Conservation (phyloP, 2,329 filamentous ascomycete genomes). For the Eutypa lata region DNA sequence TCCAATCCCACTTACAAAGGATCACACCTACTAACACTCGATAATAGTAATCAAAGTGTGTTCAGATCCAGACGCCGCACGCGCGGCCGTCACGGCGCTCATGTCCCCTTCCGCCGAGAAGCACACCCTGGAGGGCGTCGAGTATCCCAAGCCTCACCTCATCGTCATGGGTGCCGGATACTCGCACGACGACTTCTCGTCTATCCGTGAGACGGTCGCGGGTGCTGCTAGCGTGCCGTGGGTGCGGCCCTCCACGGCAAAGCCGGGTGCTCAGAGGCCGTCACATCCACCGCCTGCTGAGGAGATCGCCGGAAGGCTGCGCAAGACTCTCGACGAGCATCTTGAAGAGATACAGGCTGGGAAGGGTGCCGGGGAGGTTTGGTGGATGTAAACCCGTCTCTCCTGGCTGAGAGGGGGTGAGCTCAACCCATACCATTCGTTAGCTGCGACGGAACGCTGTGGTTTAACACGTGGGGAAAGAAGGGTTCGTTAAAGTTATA, state of each 20-base stretch:
- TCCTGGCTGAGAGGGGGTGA: no score
- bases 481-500: no score
- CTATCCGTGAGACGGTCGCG: slow-evolving; percentile 4
- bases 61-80: background rate
- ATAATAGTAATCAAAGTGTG: slow-evolving; percentile 6
- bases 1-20: background rate
- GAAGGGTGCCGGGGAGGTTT: slow-evolving; percentile 5
- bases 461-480: no score
- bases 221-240: slow-evolving; percentile 6
- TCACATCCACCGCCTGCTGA: slow-evolving; percentile 4
- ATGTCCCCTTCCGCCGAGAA: background rate
- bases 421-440: no score
- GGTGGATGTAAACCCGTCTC: slow-evolving; percentile 11
- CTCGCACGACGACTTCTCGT: slow-evolving; percentile 3
- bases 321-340: slow-evolving; percentile 4
- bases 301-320: background rate
- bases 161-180: slow-evolving; percentile 9
- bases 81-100: background rate
- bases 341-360: slow-evolving; percentile 2
- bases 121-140: slow-evolving; percentile 1
- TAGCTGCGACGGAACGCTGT: no score
- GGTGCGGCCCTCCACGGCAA: slow-evolving; percentile 3
- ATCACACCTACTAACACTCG: background rate
- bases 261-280: background rate
- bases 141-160: slow-evolving; percentile 1